Evolutionary conservation across 805 yeast genomes (phyloP).

Genomic region (Pichia manshurica): DNA sequence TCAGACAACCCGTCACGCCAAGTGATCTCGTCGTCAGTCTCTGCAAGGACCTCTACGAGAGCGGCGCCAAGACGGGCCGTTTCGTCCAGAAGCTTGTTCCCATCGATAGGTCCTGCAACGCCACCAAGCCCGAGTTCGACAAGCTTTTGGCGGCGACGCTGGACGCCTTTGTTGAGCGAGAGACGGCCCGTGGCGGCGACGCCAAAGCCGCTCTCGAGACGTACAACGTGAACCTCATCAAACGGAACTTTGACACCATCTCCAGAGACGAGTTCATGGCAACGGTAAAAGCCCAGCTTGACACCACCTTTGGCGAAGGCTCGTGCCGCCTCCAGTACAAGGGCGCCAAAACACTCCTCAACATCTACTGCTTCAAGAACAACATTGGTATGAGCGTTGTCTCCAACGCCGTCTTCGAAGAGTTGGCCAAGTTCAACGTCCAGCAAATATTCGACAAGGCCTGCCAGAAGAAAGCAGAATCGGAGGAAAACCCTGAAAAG

Average conservation of each 20-base stretch:
- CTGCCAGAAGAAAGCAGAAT: not conserved
- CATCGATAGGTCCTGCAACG: constrained; percentile 65
- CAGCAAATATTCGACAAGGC: constrained; percentile 61
- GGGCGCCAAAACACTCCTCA: constrained; percentile 65
- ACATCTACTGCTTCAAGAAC: constrained; percentile 85
- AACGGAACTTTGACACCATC: constrained; percentile 71
- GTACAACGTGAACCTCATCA: constrained; percentile 77
- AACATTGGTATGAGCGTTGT: constrained; percentile 86
- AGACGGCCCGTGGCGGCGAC: constrained; percentile 8
- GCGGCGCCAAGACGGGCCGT: constrained; percentile 54
- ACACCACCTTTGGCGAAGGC: constrained; percentile 17
- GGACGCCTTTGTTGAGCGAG: constrained; percentile 13
- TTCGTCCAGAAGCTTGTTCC: constrained; percentile 80
- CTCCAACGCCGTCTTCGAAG: constrained; percentile 44
- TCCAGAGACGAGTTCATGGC: constrained; percentile 69
- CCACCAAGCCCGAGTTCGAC: constrained; percentile 61
- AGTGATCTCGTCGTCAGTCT: constrained; percentile 59
- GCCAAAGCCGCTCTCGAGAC: constrained; percentile 18
- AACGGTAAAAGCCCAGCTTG: constrained; percentile 36
- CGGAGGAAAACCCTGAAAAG: constrained; percentile 1
- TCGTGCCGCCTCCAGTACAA: constrained; percentile 64
- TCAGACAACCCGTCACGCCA: constrained; percentile 74
- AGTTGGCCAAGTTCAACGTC: constrained; percentile 64
- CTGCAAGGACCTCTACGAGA: constrained; percentile 52
- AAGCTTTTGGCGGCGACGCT: constrained; percentile 34